These are phyloP conservation scores for Sphagnum contortum DNA, from an alignment of 225 moss, liverwort and hornwort species.

Conservation along the genomic window DNA sequence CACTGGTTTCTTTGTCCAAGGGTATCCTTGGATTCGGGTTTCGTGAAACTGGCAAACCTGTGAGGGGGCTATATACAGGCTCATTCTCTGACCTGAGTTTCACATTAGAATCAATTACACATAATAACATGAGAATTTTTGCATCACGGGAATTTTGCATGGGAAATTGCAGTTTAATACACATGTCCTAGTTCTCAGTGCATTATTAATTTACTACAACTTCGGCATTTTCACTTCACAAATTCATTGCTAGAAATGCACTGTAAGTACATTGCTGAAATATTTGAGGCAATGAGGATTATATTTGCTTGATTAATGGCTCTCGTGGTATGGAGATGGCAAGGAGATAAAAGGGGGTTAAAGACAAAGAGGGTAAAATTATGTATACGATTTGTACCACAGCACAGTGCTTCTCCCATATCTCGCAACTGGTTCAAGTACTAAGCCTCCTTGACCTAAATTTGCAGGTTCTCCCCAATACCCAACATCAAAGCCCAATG, in stretches of 20 bases:
- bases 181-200: no score
- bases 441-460: conserved; percentile 39
- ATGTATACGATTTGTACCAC: conserved; percentile 10
- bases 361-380: background rate
- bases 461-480: conserved; percentile 48
- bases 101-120: no score
- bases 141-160: no score
- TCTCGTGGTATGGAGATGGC: background rate
- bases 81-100: conserved; percentile 18
- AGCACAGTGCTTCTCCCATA: conserved; percentile 23
- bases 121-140: no score
- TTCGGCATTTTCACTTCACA: no score
- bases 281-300: no score
- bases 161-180: no score
- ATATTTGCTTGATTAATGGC: no score
- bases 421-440: conserved; percentile 25
- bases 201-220: no score
- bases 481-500: conserved; percentile 35
- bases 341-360: background rate
- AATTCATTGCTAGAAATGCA: no score
- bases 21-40: conserved; percentile 21
- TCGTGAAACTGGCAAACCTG: conserved; percentile 10
- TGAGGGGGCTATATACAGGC: conserved; percentile 34
- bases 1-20: background rate
- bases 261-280: no score